Evolutionary conservation across 2,329 filamentous ascomycete species (phyloP).

Genomic region (Cytospora piceae): DNA sequence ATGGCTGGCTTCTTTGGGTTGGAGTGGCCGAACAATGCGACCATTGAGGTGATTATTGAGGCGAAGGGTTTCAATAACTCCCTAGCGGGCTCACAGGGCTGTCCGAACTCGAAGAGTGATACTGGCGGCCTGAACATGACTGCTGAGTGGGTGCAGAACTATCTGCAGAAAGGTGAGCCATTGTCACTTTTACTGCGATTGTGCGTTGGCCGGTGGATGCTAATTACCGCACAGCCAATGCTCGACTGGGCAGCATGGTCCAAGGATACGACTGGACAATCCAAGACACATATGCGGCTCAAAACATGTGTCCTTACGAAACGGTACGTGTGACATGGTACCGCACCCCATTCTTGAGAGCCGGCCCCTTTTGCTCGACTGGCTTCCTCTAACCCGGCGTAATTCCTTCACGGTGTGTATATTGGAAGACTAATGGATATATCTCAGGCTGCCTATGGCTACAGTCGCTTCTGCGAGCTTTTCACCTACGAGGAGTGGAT

Average conservation of each 20-base stretch:
- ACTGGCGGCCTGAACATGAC: constrained; percentile 57
- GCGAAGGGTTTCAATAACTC: constrained; percentile 68
- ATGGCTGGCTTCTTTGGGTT: constrained; percentile 79
- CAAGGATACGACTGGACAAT: constrained; percentile 66
- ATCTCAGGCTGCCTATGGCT: constrained; percentile 67
- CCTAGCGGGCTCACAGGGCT: constrained; percentile 68
- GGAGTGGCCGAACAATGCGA: constrained; percentile 72
- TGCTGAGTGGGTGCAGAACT: constrained; percentile 63
- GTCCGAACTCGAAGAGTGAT: constrained; percentile 62
- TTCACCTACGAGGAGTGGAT: constrained; percentile 78
- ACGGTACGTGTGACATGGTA: constrained; percentile 47
- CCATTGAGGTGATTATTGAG: constrained; percentile 74
- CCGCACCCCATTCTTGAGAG: not conserved
- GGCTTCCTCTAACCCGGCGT: not conserved
- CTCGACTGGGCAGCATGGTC: constrained; percentile 60
- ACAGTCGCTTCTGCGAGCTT: constrained; percentile 72
- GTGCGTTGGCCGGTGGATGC: not conserved
- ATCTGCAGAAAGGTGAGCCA: constrained; percentile 61
- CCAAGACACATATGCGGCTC: constrained; percentile 67
- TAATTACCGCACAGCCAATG: constrained; percentile 50
- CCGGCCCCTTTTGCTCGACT: not conserved
- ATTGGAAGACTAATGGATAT: constrained; percentile 22
- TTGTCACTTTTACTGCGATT: not conserved
- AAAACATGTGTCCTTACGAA: constrained; percentile 77
- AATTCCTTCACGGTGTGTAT: not conserved